These are phyloP conservation scores for Backusella macrospora DNA, from an alignment of 192 early-diverging fungal species.

Conservation along the genomic window DNA sequence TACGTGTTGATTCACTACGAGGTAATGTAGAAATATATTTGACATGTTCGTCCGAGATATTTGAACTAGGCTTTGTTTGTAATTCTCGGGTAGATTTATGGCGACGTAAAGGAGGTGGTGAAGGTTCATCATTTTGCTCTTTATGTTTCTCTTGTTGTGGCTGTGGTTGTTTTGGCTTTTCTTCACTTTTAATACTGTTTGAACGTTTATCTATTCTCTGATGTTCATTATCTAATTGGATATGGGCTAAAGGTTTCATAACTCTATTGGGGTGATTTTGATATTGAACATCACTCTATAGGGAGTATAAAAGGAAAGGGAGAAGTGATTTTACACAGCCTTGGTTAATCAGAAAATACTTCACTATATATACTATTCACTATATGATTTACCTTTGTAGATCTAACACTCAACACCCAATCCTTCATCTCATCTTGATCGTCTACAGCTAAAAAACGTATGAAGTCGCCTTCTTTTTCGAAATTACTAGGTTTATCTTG, in stretches of 20 bases:
- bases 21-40: neutral
- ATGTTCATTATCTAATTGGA: neutral
- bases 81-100: conserved; percentile 25
- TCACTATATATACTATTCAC: too few relatives aligned
- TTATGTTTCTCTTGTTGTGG: neutral
- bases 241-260: conserved; percentile 19
- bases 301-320: neutral
- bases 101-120: conserved; percentile 10
- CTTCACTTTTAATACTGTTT: conserved; percentile 16
- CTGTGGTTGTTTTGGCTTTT: neutral
- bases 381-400: conserved; percentile 60
- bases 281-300: conserved; percentile 34
- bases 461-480: conserved; percentile 86
- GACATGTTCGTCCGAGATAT: neutral
- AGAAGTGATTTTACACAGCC: neutral
- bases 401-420: conserved; percentile 72
- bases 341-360: neutral
- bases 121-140: neutral
- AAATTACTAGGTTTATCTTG: conserved; percentile 77
- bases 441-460: conserved; percentile 71
- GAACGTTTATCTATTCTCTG: neutral
- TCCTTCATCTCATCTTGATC: conserved; percentile 65
- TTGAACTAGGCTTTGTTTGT: neutral
- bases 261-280: conserved; percentile 26
- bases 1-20: conserved; percentile 23